These are phyloP conservation scores for Farysia itapuensis DNA, from an alignment of 1,284 basidiomycete genomes.

Conservation along the genomic window DNA sequence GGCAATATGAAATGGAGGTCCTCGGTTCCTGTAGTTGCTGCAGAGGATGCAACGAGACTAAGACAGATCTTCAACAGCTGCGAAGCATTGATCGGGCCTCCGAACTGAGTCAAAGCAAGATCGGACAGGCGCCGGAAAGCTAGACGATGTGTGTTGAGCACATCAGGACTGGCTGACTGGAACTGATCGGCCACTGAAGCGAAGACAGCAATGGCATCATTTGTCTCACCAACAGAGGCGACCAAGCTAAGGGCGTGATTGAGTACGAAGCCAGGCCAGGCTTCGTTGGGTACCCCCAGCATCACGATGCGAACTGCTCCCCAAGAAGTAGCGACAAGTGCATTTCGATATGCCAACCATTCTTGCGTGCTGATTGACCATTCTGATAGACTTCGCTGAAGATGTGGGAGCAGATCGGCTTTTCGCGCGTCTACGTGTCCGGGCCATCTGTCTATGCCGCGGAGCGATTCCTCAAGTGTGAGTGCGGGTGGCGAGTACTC, in stretches of 20 bases:
- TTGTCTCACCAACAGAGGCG: slow-evolving; percentile 13
- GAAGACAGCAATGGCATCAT: slow-evolving; percentile 19
- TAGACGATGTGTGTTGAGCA: neutral
- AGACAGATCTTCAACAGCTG: no score
- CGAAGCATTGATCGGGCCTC: no score
- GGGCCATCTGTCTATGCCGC: no score
- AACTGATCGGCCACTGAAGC: no score
- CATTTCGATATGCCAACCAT: slow-evolving; percentile 18
- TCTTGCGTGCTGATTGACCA: neutral
- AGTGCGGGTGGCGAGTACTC: no score
- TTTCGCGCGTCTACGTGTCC: neutral
- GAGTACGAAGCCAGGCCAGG: slow-evolving; percentile 16
- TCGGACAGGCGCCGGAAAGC: neutral
- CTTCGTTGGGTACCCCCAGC: slow-evolving; percentile 7
- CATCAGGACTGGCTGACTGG: no score
- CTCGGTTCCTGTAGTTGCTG: no score
- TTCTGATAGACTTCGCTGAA: slow-evolving; percentile 1
- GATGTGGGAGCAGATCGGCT: no score
- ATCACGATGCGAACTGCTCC: slow-evolving; percentile 12
- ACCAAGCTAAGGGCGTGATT: slow-evolving; percentile 4
- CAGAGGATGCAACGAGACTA: no score
- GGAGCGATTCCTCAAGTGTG: neutral
- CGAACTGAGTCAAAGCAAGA: no score
- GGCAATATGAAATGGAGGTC: no score
- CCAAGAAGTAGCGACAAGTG: slow-evolving; percentile 19